Conservation (phyloP, 352 stramenopile species). For the Phytopythium kandeliae region DNA sequence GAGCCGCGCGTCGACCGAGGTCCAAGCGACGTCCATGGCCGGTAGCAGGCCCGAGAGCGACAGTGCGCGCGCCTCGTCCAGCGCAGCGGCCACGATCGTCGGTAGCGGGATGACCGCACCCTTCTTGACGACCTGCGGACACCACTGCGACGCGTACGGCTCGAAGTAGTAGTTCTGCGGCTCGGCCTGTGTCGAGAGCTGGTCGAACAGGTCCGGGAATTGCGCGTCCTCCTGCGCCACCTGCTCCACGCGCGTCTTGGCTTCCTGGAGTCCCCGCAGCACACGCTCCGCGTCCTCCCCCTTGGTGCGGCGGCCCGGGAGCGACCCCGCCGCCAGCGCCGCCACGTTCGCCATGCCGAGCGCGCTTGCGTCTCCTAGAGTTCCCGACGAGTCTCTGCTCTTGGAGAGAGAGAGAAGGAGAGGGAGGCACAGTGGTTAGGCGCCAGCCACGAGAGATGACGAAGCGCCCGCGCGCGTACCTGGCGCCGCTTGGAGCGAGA, state of each 20-base stretch:
- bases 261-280: slow-evolving; percentile 65
- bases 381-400: too few relatives aligned
- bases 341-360: slow-evolving; percentile 2
- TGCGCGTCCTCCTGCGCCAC: slow-evolving; percentile 62
- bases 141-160: slow-evolving; percentile 80
- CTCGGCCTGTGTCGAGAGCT: slow-evolving; percentile 75
- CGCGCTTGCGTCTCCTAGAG: neutral
- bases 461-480: neutral
- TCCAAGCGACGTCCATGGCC: slow-evolving; percentile 91
- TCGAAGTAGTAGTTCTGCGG: slow-evolving; percentile 89
- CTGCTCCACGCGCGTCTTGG: slow-evolving; percentile 75
- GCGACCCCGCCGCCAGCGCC: neutral
- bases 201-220: slow-evolving; percentile 74
- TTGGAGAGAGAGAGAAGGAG: neutral
- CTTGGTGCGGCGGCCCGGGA: slow-evolving; percentile 5
- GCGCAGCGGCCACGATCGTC: slow-evolving; percentile 53
- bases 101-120: slow-evolving; percentile 62
- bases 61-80: slow-evolving; percentile 62
- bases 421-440: neutral
- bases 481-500: neutral
- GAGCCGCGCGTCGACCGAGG: slow-evolving; percentile 91
- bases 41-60: slow-evolving; percentile 91
- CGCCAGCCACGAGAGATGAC: neutral
- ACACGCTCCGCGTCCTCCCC: slow-evolving; percentile 31
- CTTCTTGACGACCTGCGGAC: slow-evolving; percentile 72